These are phyloP conservation scores for Skeletonema menzelii DNA, from an alignment of 108 stramenopile genomes.

Conservation along the genomic window DNA sequence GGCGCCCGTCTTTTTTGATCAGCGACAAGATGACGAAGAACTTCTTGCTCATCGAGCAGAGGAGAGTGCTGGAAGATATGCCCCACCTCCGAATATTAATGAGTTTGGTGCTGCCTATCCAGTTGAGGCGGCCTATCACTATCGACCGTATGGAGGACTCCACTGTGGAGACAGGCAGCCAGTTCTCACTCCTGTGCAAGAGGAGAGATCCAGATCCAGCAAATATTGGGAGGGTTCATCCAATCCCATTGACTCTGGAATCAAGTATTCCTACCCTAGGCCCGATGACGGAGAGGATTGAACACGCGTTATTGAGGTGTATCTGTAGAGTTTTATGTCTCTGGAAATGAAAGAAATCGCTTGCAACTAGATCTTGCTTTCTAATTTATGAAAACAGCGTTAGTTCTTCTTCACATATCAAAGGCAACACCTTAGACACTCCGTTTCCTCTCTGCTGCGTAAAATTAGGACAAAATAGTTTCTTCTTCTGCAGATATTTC, in stretches of 20 bases:
- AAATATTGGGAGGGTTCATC: background rate
- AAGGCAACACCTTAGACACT: too few species aligned
- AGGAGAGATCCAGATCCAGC: background rate
- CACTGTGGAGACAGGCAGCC: background rate
- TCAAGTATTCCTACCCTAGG: conserved; percentile 27
- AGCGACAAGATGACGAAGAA: conserved; percentile 31
- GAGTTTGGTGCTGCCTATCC: background rate
- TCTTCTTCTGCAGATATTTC: background rate
- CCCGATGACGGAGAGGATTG: conserved; percentile 1
- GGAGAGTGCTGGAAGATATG: conserved; percentile 1
- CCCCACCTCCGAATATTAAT: background rate
- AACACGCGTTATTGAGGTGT: background rate
- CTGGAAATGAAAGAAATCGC: background rate
- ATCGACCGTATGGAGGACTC: background rate
- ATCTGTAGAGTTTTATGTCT: background rate
- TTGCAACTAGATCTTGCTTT: background rate
- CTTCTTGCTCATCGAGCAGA: conserved; percentile 7
- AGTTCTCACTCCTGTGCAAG: background rate
- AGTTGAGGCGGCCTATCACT: background rate
- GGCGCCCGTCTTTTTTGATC: background rate
- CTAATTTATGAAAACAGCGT: background rate
- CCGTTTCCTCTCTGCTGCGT: too few species aligned
- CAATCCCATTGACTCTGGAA: background rate
- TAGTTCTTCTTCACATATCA: background rate
- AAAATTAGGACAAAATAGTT: background rate